phyloP scores from a whole-genome alignment of 1,139 yeast species.

The Magnusiomyces magnusii region DNA sequence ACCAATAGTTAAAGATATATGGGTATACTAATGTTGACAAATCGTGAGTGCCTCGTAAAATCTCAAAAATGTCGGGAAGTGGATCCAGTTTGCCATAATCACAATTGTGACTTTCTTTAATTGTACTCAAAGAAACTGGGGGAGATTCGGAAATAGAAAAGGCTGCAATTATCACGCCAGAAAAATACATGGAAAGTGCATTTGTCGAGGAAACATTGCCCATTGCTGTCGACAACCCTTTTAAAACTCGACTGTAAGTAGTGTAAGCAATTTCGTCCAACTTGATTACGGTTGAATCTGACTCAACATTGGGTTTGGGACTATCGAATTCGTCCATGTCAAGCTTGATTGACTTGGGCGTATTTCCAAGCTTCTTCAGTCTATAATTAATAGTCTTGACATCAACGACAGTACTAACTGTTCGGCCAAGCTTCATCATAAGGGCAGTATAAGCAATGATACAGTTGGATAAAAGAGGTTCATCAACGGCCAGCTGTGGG shows the following conservation, averaged over 20 bases:
- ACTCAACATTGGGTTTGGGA: neutral
- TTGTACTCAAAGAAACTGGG: neutral
- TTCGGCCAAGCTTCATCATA: conserved; percentile 1
- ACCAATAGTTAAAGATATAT: neutral
- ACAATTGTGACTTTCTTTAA: neutral
- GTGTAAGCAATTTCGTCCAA: neutral
- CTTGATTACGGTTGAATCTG: conserved; percentile 3
- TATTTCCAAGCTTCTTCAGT: neutral
- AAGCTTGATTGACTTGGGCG: neutral
- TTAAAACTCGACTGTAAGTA: neutral
- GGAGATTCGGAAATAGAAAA: neutral
- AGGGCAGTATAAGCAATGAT: conserved; percentile 12
- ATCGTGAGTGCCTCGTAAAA: neutral
- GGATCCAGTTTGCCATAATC: neutral
- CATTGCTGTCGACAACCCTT: neutral
- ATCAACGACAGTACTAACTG: neutral
- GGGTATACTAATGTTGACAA: neutral
- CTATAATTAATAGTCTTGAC: neutral
- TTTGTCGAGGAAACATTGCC: neutral
- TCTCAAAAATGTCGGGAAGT: neutral
- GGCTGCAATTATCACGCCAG: neutral
- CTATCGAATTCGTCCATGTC: neutral
- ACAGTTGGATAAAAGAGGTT: conserved; percentile 11
- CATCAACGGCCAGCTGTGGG: conserved; percentile 8
- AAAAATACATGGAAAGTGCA: neutral